Evolutionary conservation across 2,329 filamentous ascomycete species (phyloP).

Genomic region (Madurella fahalii): DNA sequence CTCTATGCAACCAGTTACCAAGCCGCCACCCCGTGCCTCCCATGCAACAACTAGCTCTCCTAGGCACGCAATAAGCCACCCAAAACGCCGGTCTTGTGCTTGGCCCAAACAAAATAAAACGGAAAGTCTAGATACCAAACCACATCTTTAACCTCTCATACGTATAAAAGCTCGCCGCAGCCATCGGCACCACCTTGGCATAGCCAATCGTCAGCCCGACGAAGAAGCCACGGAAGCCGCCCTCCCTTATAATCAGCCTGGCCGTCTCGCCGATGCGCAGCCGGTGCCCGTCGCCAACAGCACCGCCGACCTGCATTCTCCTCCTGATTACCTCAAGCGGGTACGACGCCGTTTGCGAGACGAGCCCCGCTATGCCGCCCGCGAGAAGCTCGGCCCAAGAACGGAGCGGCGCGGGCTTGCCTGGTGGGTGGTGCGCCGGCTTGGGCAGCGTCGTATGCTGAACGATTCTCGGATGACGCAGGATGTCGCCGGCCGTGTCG

Average conservation of each 20-base stretch:
- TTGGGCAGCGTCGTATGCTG: slow-evolving; percentile 70
- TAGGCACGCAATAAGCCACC: slow-evolving; percentile 4
- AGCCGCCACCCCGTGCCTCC: not conserved
- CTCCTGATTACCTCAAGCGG: slow-evolving; percentile 88
- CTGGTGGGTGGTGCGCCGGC: slow-evolving; percentile 48
- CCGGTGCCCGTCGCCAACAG: slow-evolving; percentile 82
- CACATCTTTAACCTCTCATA: slow-evolving; percentile 61
- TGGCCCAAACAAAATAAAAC: slow-evolving; percentile 6
- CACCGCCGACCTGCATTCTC: slow-evolving; percentile 93
- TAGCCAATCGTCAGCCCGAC: slow-evolving; percentile 93
- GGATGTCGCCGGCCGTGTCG: slow-evolving; percentile 79
- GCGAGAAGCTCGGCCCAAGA: slow-evolving; percentile 84
- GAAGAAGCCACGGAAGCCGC: slow-evolving; percentile 79
- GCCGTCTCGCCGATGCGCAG: slow-evolving; percentile 77
- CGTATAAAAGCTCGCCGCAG: slow-evolving; percentile 64
- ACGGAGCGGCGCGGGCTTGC: slow-evolving; percentile 67
- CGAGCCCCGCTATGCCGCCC: slow-evolving; percentile 79
- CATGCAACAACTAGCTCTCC: not conserved
- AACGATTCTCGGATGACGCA: slow-evolving; percentile 65
- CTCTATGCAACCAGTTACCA: not conserved
- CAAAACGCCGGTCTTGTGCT: slow-evolving; percentile 19
- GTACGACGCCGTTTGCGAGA: slow-evolving; percentile 90
- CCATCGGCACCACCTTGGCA: slow-evolving; percentile 88
- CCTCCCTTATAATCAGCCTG: slow-evolving; percentile 67
- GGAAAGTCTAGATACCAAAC: slow-evolving; percentile 56